These are phyloP conservation scores for Phytophthora uliginosa DNA, from an alignment of 352 stramenopile genomes.

Conservation along the genomic window DNA sequence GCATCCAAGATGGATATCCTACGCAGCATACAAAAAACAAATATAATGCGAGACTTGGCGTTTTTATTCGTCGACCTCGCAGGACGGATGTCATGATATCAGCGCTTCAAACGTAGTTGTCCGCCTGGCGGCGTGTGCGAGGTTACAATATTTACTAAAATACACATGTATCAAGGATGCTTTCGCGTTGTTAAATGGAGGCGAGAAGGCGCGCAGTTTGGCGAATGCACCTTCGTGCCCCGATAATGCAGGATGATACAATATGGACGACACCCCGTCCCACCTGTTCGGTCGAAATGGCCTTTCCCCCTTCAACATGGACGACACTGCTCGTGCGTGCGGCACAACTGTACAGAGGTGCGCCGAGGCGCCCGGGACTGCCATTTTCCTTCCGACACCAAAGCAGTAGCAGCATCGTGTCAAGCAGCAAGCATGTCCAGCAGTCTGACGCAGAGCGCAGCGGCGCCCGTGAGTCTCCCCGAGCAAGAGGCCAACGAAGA, in stretches of 20 bases:
- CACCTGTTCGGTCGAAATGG: not conserved
- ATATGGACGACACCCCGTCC: not conserved
- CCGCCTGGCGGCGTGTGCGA: not conserved
- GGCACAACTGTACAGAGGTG: constrained; percentile 1
- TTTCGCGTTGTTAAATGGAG: not conserved
- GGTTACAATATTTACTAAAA: no score
- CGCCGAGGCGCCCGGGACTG: not conserved
- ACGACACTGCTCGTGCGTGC: constrained; percentile 5
- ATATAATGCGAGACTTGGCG: not conserved
- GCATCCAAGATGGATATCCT: constrained; percentile 1
- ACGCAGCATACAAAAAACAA: not conserved
- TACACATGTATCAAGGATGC: no score
- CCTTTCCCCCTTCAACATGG: constrained; percentile 28
- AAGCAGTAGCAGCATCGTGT: constrained; percentile 1
- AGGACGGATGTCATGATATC: not conserved
- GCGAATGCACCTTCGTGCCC: not conserved
- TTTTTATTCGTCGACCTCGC: constrained; percentile 2
- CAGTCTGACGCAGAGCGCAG: constrained; percentile 23
- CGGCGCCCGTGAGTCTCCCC: constrained; percentile 3
- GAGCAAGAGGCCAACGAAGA: constrained; percentile 45
- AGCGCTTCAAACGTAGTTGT: not conserved
- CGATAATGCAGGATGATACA: not conserved
- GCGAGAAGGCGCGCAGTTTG: not conserved
- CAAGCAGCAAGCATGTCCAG: constrained; percentile 28
- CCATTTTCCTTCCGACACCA: constrained; percentile 21